Conservation (phyloP, 805 yeast species). For the Yamadazyma takamatsuzukensis region DNA sequence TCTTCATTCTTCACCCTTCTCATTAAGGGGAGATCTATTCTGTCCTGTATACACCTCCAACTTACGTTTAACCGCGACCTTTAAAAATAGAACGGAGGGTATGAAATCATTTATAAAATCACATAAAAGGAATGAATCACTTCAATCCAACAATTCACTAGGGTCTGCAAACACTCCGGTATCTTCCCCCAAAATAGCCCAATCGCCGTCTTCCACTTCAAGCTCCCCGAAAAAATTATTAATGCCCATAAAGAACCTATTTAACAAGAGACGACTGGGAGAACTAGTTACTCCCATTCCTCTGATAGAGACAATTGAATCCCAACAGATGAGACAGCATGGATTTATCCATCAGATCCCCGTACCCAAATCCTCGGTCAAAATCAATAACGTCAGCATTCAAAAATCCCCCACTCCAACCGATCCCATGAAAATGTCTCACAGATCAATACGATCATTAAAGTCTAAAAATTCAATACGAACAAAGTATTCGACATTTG, state of each 20-base stretch:
- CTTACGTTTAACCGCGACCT: no score
- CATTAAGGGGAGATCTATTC: no score
- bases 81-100: constrained; percentile 3
- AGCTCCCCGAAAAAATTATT: constrained; percentile 33
- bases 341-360: no score
- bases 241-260: constrained; percentile 34
- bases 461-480: constrained; percentile 3
- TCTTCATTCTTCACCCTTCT: no score
- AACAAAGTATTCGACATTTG: constrained; percentile 1
- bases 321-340: no score
- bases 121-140: constrained; percentile 16
- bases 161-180: constrained; percentile 14
- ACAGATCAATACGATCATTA: constrained; percentile 2
- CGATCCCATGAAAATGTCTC: no score
- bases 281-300: constrained; percentile 9
- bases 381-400: no score
- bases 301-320: not conserved
- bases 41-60: no score
- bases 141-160: constrained; percentile 4
- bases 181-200: constrained; percentile 18
- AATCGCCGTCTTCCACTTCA: constrained; percentile 15
- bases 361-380: no score
- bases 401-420: no score
- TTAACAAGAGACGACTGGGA: constrained; percentile 14
- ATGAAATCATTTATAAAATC: constrained; percentile 30